Evolutionary conservation across 257 asterid species (phyloP).

Genomic region (Cynanchum wilfordii): DNA sequence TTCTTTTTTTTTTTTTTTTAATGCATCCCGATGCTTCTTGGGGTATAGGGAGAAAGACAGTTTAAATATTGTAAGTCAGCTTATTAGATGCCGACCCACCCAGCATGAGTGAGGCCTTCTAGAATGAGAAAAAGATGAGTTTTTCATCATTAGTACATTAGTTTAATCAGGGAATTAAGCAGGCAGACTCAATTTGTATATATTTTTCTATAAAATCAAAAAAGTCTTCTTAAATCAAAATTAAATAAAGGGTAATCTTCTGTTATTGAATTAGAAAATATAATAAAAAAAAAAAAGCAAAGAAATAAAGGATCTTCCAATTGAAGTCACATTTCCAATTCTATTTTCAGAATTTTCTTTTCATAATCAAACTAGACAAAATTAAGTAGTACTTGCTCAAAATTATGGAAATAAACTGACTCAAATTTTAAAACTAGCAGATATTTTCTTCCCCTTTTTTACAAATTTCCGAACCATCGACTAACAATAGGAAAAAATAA

Average conservation of each 20-base stretch:
- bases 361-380: conserved; percentile 1
- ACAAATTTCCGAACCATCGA: neutral
- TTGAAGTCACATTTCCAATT: neutral
- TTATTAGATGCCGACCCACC: neutral
- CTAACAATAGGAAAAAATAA: neutral
- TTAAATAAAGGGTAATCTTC: neutral
- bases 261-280: too few species aligned
- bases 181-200: neutral
- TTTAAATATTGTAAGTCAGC: neutral
- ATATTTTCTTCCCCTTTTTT: conserved; percentile 7
- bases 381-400: neutral
- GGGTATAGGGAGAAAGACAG: neutral
- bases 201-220: too few species aligned
- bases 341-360: neutral
- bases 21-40: neutral
- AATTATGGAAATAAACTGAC: neutral
- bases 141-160: neutral
- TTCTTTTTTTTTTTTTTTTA: too few species aligned
- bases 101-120: neutral
- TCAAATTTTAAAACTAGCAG: conserved; percentile 8
- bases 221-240: too few species aligned
- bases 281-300: too few species aligned
- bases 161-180: neutral
- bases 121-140: neutral
- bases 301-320: neutral